Percentiles rank a stretch among this genome's conserved stretches.
Conservation (phyloP, 1,139 yeast genomes). For the Yamadazyma diddensiae region DNA sequence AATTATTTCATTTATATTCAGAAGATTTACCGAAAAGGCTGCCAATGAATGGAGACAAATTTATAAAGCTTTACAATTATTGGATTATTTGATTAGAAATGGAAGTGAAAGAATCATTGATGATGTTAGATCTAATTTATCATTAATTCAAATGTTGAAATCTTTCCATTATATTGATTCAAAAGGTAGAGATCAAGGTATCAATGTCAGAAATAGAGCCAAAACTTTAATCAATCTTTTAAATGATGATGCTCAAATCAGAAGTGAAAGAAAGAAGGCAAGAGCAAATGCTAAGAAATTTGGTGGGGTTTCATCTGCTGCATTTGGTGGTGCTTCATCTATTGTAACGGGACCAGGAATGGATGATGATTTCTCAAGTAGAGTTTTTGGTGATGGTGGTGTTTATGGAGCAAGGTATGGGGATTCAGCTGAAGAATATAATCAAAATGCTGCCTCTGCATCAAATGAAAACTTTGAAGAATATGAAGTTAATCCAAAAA, state of each 20-base stretch:
- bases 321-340: constrained; percentile 45
- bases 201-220: constrained; percentile 89
- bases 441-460: constrained; percentile 25
- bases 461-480: constrained; percentile 59
- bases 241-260: constrained; percentile 71
- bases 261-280: constrained; percentile 86
- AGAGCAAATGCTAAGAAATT: constrained; percentile 80
- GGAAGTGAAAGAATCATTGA: constrained; percentile 95
- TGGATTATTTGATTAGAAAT: constrained; percentile 86
- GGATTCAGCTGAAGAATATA: constrained; percentile 47
- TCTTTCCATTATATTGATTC: constrained; percentile 93
- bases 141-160: constrained; percentile 83
- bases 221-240: constrained; percentile 69
- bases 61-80: constrained; percentile 85
- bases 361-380: constrained; percentile 50
- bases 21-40: constrained; percentile 89
- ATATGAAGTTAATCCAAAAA: constrained; percentile 50
- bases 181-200: constrained; percentile 95
- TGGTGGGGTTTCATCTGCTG: constrained; percentile 61
- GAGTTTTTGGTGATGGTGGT: constrained; percentile 80
- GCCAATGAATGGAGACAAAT: constrained; percentile 99
- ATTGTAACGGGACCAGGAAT: constrained; percentile 33
- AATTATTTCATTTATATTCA: constrained; percentile 64
- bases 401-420: constrained; percentile 71
- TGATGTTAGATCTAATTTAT: constrained; percentile 82